Evolutionary conservation across 306 rosid genomes (phyloP).

Genomic region (Cyamopsis tetragonoloba): DNA sequence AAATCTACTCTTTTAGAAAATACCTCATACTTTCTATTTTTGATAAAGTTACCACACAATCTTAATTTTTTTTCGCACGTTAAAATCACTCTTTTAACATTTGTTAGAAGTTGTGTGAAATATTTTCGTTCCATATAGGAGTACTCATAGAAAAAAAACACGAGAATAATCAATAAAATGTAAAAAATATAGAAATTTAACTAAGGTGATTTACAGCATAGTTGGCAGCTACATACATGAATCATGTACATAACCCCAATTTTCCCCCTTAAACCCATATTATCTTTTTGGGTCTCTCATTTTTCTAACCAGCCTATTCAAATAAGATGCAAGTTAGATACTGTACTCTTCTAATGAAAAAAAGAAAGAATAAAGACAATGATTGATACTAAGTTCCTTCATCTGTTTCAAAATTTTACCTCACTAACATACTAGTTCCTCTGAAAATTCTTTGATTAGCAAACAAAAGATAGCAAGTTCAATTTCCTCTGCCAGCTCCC

Average conservation of each 20-base stretch:
- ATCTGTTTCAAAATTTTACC: slow-evolving; percentile 22
- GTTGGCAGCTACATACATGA: slow-evolving; percentile 35
- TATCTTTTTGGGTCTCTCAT: neutral
- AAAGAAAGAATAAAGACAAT: slow-evolving; percentile 44
- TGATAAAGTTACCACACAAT: too few species aligned
- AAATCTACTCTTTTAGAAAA: too few species aligned
- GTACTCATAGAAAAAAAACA: too few species aligned
- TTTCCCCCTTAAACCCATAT: slow-evolving; percentile 24
- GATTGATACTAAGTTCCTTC: slow-evolving; percentile 28
- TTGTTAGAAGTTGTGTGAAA: neutral
- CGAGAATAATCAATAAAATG: slow-evolving; percentile 10
- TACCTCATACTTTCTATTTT: too few species aligned
- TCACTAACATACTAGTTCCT: slow-evolving; percentile 49
- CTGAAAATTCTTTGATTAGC: slow-evolving; percentile 63
- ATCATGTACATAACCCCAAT: slow-evolving; percentile 43
- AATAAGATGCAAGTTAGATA: slow-evolving; percentile 40
- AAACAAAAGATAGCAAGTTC: slow-evolving; percentile 59
- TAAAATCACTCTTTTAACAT: too few species aligned
- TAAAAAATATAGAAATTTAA: slow-evolving; percentile 32
- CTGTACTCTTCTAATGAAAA: slow-evolving; percentile 33
- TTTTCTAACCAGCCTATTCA: slow-evolving; percentile 42
- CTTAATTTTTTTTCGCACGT: too few species aligned
- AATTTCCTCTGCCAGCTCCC: slow-evolving; percentile 50
- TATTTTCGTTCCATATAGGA: too few species aligned
- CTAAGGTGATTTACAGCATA: slow-evolving; percentile 36